Evolutionary conservation across 805 yeast species (phyloP).

Genomic region (Alloascoidea hylecoeti): DNA sequence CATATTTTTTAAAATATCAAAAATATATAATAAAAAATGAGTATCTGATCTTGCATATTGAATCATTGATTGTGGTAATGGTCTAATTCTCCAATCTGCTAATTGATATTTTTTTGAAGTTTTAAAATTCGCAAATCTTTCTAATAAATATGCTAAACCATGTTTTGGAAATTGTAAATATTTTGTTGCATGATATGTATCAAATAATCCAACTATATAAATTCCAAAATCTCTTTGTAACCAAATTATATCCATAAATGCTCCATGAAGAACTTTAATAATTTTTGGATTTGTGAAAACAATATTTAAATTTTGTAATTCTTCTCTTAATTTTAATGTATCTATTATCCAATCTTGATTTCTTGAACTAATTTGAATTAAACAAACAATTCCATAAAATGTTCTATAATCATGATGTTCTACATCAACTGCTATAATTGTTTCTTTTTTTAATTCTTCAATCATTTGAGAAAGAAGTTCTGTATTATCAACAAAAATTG

Average conservation of each 20-base stretch:
- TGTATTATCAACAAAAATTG: constrained; percentile 33
- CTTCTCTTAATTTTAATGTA: constrained; percentile 65
- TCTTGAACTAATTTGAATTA: constrained; percentile 84
- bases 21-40: constrained; percentile 75
- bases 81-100: constrained; percentile 94
- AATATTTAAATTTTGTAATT: constrained; percentile 48
- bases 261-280: constrained; percentile 89
- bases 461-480: constrained; percentile 42
- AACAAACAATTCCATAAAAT: constrained; percentile 78
- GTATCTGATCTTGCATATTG: constrained; percentile 93
- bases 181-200: constrained; percentile 82
- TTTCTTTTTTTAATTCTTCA: constrained; percentile 28
- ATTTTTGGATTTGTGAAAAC: constrained; percentile 74
- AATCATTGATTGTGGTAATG: constrained; percentile 59
- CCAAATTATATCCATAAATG: constrained; percentile 95
- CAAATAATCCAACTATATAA: constrained; percentile 80
- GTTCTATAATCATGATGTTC: constrained; percentile 93
- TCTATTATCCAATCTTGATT: constrained; percentile 81
- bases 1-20: constrained; percentile 54
- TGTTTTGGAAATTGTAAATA: constrained; percentile 68
- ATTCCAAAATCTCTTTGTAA: constrained; percentile 89
- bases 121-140: constrained; percentile 64
- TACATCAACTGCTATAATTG: constrained; percentile 80
- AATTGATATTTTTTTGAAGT: constrained; percentile 91
- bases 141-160: constrained; percentile 74